These are phyloP conservation scores for Chaetomium tenue DNA, from an alignment of 495 filamentous ascomycete genomes.

Conservation along the genomic window DNA sequence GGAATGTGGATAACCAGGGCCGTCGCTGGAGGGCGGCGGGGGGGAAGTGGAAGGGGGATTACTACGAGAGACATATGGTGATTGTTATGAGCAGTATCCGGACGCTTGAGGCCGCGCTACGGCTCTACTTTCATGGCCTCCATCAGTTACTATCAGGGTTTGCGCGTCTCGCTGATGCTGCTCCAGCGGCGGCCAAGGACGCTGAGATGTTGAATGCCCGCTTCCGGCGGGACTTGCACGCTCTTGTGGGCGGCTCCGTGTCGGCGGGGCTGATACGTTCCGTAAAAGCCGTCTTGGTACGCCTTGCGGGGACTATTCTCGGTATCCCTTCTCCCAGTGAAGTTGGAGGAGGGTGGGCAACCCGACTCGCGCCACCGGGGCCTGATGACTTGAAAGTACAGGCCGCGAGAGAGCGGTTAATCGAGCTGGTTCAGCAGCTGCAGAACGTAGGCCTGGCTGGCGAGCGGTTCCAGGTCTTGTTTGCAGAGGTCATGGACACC, in stretches of 20 bases:
- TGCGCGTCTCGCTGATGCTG: constrained; percentile 19
- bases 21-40: background rate
- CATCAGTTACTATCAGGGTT: constrained; percentile 45
- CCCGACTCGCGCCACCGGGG: constrained; percentile 26
- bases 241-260: constrained; percentile 64
- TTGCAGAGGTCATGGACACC: constrained; percentile 70
- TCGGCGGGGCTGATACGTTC: constrained; percentile 54
- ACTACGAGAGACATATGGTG: constrained; percentile 40
- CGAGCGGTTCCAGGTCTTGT: constrained; percentile 69
- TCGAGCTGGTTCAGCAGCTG: constrained; percentile 59
- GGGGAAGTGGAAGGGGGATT: constrained; percentile 12
- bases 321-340: constrained; percentile 44
- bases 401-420: constrained; percentile 52
- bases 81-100: constrained; percentile 48
- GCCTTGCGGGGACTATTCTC: constrained; percentile 55
- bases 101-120: constrained; percentile 50
- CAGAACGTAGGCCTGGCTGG: constrained; percentile 72
- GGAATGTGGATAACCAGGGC: background rate
- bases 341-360: constrained; percentile 16
- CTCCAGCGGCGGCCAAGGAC: constrained; percentile 25
- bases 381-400: constrained; percentile 33
- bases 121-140: constrained; percentile 51
- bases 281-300: constrained; percentile 53
- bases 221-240: constrained; percentile 61
- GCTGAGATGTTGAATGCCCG: constrained; percentile 44